phyloP scores from a whole-genome alignment of 805 yeast genomes.

The Candida palmyrensis region DNA sequence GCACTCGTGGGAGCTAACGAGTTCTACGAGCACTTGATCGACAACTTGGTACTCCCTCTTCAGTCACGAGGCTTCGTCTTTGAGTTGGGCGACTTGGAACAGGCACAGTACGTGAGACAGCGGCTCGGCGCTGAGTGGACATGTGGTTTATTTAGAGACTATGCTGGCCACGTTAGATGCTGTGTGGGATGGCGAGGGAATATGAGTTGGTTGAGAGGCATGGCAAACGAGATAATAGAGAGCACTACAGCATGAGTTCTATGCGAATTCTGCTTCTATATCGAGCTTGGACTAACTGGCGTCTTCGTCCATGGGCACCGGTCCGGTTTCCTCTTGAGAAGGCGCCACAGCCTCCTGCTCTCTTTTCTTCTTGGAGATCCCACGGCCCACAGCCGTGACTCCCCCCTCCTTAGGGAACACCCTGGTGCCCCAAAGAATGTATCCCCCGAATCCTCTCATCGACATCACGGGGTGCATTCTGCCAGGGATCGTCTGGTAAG shows the following conservation, averaged over 20 bases:
- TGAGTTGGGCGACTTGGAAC: slow-evolving; percentile 66
- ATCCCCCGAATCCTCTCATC: slow-evolving; percentile 89
- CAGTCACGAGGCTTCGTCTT: slow-evolving; percentile 59
- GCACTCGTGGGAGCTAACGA: slow-evolving; percentile 80
- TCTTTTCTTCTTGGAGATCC: slow-evolving; percentile 39
- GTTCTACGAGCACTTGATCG: slow-evolving; percentile 57
- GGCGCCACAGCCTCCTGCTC: slow-evolving; percentile 15
- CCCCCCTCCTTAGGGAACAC: slow-evolving; percentile 64
- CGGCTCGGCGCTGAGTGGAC: slow-evolving; percentile 38
- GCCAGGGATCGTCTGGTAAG: slow-evolving; percentile 90
- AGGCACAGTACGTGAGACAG: slow-evolving; percentile 40
- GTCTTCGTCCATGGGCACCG: slow-evolving; percentile 5
- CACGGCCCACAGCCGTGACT: slow-evolving; percentile 66
- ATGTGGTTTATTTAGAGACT: slow-evolving; percentile 45
- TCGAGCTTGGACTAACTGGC: not conserved
- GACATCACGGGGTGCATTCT: slow-evolving; percentile 95
- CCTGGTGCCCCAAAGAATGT: slow-evolving; percentile 67
- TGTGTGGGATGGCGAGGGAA: slow-evolving; percentile 54
- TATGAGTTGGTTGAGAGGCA: slow-evolving; percentile 9
- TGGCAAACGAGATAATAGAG: slow-evolving; percentile 5
- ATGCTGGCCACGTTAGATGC: slow-evolving; percentile 49
- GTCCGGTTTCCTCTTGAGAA: slow-evolving; percentile 6
- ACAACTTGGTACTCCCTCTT: slow-evolving; percentile 35
- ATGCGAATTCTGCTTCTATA: too few relatives aligned
- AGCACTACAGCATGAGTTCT: not conserved